Evolutionary conservation across 768 basidiomycete species (phyloP), one percentile per base, ranked within the genome.

Genomic region (Suillus weaverae): DNA sequence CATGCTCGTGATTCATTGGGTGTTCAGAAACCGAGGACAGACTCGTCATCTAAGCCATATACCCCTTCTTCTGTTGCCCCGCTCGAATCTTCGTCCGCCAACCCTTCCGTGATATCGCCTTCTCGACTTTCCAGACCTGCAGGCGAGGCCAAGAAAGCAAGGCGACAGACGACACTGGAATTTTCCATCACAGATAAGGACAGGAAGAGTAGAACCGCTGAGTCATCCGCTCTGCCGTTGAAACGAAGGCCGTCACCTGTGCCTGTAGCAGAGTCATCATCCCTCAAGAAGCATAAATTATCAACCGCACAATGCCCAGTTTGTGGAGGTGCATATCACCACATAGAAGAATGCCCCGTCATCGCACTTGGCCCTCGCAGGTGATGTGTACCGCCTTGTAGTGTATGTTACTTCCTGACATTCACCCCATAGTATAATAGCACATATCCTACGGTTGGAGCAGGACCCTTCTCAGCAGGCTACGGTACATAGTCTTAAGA

Each of bases 281-380:
- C 30, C 54, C 71, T 71, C 62, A 84, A 84, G 75, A 83, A 81
- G 70, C 68, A 76, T 9, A 81, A 79, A 64, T 62, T 67, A 16
- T 43, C 65, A 55, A 64, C n/a, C 8, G 60, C 73, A 4, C 67
- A 76, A 7, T 91, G 89, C 66, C 70, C 75, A 4, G 76, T 90
- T 46, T 91, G 90, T 50, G 68, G 67, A 35, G 66, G 75, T 4
- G 76, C 82, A 46, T 72, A 75, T 46, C 88, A 89, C 72, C 65
- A 79, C 26, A 66, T 85, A 11, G 81, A 84, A 70, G 79, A 82
- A 33, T 93, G 91, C 70, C 84, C 88, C 18, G 70, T 85, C 30
- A 81, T 89, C 3, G 66, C 65, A 7, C 78, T 79, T 61, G 90
- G 89, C 2, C 77, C 85, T 1, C 75, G 78, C 62, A 88, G 85